Evolutionary conservation across 2,329 filamentous ascomycete genomes (phyloP).

Genomic region (Penicillium sp.): DNA sequence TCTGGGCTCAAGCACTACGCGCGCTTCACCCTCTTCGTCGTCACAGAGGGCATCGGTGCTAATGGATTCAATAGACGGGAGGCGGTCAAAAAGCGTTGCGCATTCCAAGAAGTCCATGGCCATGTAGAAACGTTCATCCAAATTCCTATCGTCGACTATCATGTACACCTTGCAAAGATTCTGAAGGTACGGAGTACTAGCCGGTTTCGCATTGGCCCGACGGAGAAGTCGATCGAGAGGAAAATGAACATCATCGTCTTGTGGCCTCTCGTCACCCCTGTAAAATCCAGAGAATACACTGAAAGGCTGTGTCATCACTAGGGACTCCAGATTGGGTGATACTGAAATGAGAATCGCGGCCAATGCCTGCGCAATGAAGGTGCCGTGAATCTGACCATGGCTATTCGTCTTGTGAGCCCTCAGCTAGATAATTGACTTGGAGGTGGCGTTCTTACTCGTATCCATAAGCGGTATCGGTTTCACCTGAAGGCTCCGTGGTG

Average conservation of each 20-base stretch:
- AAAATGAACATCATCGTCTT: neutral
- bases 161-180: neutral
- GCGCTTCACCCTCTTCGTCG: neutral
- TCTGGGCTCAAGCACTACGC: neutral
- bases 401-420: neutral
- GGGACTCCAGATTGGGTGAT: slow-evolving; percentile 18
- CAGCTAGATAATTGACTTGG: neutral
- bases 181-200: neutral
- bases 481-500: neutral
- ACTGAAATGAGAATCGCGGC: slow-evolving; percentile 19
- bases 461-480: neutral
- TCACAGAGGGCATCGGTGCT: slow-evolving; percentile 10
- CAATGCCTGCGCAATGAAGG: slow-evolving; percentile 19
- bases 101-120: slow-evolving; percentile 12
- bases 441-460: neutral
- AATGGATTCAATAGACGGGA: slow-evolving; percentile 22
- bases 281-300: neutral
- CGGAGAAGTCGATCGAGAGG: neutral
- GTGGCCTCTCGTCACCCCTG: too few relatives aligned
- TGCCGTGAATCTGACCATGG: neutral
- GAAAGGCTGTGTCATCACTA: slow-evolving; percentile 9
- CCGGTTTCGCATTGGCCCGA: neutral
- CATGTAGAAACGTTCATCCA: neutral
- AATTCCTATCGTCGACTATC: neutral
- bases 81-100: slow-evolving; percentile 9